Evolutionary conservation across 495 filamentous ascomycete genomes (phyloP), one percentile per base, ranked within the genome.

Genomic region (Penicillium atrosanguineum): DNA sequence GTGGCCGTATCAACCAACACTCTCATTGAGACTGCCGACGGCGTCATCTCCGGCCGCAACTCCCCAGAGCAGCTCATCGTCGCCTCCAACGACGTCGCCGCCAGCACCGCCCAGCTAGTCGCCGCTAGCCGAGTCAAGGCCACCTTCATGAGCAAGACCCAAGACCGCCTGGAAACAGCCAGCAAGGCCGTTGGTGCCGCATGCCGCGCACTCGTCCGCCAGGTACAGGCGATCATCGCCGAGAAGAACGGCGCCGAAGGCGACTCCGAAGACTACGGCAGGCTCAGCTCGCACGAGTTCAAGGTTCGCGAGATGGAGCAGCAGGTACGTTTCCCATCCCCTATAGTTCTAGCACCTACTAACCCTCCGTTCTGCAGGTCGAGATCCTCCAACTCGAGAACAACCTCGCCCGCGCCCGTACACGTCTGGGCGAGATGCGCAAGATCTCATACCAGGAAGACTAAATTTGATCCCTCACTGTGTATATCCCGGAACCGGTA

Each of bases 241-340:
- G 85, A 94, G 69, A 84, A 87, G 60, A 86, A 89, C 69, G 79
- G 78, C 58, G 92, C 88, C 15, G 90, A 92, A 20, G 74, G 73
- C 18, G 95, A 96, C 29, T 59, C 62, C 9, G 84, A 94, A 28
- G 92, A 98, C 68, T 98, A 97, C 69, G 75, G 79, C 0, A 89
- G 89, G 70, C 74, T 97, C 34, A 90, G 88, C 61, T 82, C 86
- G 45, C 91, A 96, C 72, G 94, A 97, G 76, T 97, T 98, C 79
- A 98, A 98, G 78, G 90, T 96, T 14, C 81, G 87, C 64, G 91
- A 98, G 78, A 98, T 98, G 95, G 93, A 98, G 76, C 95, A 98
- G 70, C 95, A 98, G 89, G 92, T 96, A 79, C 57, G 84, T 82
- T 52, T 38, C 45, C 38, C 55, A 16, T 58, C 51, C 46, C 59